Evolutionary conservation across 2,329 filamentous ascomycete species (phyloP).

Genomic region (Boeremia exigua): DNA sequence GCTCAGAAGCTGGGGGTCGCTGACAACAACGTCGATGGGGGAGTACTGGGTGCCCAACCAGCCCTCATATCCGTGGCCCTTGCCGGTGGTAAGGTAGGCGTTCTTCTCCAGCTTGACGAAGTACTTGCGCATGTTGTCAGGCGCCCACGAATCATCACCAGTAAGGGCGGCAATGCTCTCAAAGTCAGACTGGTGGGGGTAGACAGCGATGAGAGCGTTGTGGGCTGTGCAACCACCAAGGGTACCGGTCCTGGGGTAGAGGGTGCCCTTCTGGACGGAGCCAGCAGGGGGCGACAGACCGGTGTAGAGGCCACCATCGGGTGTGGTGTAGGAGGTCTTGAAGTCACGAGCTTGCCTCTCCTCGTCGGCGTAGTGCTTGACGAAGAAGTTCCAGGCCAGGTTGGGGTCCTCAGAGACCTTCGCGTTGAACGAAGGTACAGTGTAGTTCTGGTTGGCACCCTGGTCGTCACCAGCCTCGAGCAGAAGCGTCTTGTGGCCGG

Average conservation of each 20-base stretch:
- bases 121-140: slow-evolving; percentile 66
- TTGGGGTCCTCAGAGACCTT: slow-evolving; percentile 62
- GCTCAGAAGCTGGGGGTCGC: slow-evolving; percentile 61
- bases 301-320: slow-evolving; percentile 49
- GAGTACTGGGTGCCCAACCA: slow-evolving; percentile 63
- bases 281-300: slow-evolving; percentile 61
- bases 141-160: slow-evolving; percentile 65
- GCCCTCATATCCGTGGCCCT: slow-evolving; percentile 64
- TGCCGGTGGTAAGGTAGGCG: slow-evolving; percentile 54
- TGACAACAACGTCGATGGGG: slow-evolving; percentile 58
- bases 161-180: slow-evolving; percentile 64
- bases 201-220: slow-evolving; percentile 66
- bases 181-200: slow-evolving; percentile 66
- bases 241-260: slow-evolving; percentile 64
- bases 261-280: slow-evolving; percentile 59
- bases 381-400: slow-evolving; percentile 68
- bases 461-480: slow-evolving; percentile 67
- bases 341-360: slow-evolving; percentile 60
- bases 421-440: slow-evolving; percentile 61
- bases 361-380: slow-evolving; percentile 65
- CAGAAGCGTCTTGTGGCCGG: slow-evolving; percentile 66
- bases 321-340: slow-evolving; percentile 63
- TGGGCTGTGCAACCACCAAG: slow-evolving; percentile 67
- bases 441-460: slow-evolving; percentile 57
- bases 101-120: slow-evolving; percentile 63